Conservation (phyloP, 306 rosid species). For the Hippophae gyantsensis region DNA sequence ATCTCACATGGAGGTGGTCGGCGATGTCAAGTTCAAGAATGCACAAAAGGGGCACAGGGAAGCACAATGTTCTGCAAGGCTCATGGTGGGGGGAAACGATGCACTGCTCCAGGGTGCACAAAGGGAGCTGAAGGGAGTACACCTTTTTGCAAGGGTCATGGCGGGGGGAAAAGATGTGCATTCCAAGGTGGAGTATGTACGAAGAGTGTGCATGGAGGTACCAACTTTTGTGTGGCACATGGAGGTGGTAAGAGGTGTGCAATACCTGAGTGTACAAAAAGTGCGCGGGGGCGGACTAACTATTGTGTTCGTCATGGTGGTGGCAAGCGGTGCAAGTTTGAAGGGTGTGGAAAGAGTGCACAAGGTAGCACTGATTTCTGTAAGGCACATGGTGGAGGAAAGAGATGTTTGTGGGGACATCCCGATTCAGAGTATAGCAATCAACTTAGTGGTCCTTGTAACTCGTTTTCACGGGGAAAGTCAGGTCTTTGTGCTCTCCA, state of each 20-base stretch:
- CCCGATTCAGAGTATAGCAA: constrained; percentile 54
- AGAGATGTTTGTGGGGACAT: constrained; percentile 92
- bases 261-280: constrained; percentile 74
- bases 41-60: constrained; percentile 96
- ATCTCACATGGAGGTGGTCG: constrained; percentile 97
- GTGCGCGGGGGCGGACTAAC: constrained; percentile 95
- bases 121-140: constrained; percentile 98
- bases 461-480: constrained; percentile 82
- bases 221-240: constrained; percentile 90
- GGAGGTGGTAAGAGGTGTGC: constrained; percentile 97
- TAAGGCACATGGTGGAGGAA: constrained; percentile 99
- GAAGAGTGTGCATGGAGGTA: constrained; percentile 93
- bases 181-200: constrained; percentile 69
- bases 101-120: constrained; percentile 82
- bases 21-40: constrained; percentile 66
- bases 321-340: constrained; percentile 82
- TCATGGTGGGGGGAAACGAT: constrained; percentile 91
- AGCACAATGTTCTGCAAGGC: constrained; percentile 96
- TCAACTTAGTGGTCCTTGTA: constrained; percentile 54
- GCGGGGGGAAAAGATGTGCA: constrained; percentile 91
- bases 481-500: constrained; percentile 86
- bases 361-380: constrained; percentile 95
- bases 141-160: constrained; percentile 86
- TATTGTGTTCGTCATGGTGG: constrained; percentile 95
- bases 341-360: constrained; percentile 88